phyloP scores from a whole-genome alignment of 129 eudicot genomes.

The carrot (Daucus carota) region DNA sequence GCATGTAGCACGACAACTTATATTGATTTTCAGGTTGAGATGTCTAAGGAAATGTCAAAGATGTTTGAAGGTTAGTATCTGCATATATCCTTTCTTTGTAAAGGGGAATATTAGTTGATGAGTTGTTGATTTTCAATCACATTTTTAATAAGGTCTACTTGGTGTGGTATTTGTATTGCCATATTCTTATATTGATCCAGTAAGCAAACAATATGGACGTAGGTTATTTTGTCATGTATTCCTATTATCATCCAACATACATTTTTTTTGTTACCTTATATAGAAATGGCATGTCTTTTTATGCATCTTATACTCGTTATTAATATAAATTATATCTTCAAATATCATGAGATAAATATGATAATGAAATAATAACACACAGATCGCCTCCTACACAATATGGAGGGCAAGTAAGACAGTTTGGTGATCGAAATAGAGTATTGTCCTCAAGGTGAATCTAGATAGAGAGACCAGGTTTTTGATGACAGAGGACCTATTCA shows the following conservation, averaged over 20 bases:
- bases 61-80: slow-evolving; percentile 47
- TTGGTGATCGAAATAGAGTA: slow-evolving; percentile 35
- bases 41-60: slow-evolving; percentile 81
- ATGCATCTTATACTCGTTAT: neutral
- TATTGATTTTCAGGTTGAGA: slow-evolving; percentile 63
- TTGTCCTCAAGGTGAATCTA: slow-evolving; percentile 23
- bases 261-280: neutral
- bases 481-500: slow-evolving; percentile 23
- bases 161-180: slow-evolving; percentile 89
- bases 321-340: neutral
- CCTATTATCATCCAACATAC: too few species aligned
- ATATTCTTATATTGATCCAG: slow-evolving; percentile 93
- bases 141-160: slow-evolving; percentile 41
- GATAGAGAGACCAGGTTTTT: slow-evolving; percentile 12
- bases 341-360: slow-evolving; percentile 80
- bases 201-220: slow-evolving; percentile 95
- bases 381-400: slow-evolving; percentile 88
- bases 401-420: slow-evolving; percentile 49
- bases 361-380: slow-evolving; percentile 68
- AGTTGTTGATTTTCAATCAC: neutral
- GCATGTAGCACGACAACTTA: slow-evolving; percentile 94
- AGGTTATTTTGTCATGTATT: neutral
- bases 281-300: neutral
- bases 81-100: neutral
- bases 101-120: neutral